Base-by-base conservation (phyloP, 164 flowering plant species). In the Kalanchoe fedtschenkoi region DNA sequence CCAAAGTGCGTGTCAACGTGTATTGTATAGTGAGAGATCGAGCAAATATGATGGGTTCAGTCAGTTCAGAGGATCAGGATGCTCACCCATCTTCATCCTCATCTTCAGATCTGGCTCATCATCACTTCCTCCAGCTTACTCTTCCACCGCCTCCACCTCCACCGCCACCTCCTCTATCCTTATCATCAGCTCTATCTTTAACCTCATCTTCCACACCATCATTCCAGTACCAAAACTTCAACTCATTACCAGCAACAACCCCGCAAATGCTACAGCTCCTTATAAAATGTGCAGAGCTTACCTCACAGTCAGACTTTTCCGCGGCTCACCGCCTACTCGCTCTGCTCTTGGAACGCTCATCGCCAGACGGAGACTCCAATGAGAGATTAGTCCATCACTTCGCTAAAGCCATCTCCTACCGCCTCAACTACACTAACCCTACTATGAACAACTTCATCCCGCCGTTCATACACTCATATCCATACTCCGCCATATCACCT, bases 321-420 rank as follows among this genome's bases (percentile, higher is more conserved):
- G 71, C 91, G 0, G 98, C 95, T 1, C 74, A 70, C 35, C 80
- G 78, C 34, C 75, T 89, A 17, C 59, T 89, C 67, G 70, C 88
- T 64, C 60, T 81, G 55, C 74, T 89, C 33, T 79, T 84, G 13
- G 21, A 86, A 63, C 71, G 68, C 66, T 77, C 92, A 26, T 80
- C 95, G 11, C 88, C 92, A 22, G 76, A 63, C 55, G 92, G 92
- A 3, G 98, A 92, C 66, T 84, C 98, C 65, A 78, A 83, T 7
- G 86, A 87, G 62, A 67, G 98, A 41, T 34, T 92, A 14, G 76
- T 77, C 37, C 80, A 82, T 68, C 88, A 80, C 34, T 89, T 92
- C 69, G 37, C 77, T 17, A 69, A 51, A 62, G 89, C 95, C 65
- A 87, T 92, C 72, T 76, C 80, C 38, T 60, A 77, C 29, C 83